phyloP scores from a whole-genome alignment of 2,329 filamentous ascomycete species.

The Fonsecaea pedrosoi region DNA sequence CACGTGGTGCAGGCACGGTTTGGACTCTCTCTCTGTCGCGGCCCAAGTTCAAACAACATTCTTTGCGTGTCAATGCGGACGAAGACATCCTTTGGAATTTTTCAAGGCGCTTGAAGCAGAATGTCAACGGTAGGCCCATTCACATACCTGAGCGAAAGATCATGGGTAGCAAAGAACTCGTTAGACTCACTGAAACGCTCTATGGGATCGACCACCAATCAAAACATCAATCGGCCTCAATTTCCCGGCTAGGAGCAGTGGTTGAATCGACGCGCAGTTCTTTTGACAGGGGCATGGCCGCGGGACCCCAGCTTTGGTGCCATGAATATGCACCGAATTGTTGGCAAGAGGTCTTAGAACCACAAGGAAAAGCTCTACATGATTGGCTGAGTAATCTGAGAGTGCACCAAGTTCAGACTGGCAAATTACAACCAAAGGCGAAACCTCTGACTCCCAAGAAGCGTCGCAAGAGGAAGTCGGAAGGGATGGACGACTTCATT shows the following conservation, averaged over 20 bases:
- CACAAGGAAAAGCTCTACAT: constrained; percentile 75
- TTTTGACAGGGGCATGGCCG: constrained; percentile 80
- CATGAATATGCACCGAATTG: constrained; percentile 81
- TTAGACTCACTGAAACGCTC: background rate
- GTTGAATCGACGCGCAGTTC: constrained; percentile 71
- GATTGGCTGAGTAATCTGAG: constrained; percentile 82
- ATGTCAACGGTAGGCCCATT: background rate
- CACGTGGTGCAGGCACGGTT: background rate
- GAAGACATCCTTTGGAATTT: constrained; percentile 34
- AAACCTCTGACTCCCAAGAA: constrained; percentile 49
- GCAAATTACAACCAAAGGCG: constrained; percentile 42
- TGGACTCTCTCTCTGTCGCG: background rate
- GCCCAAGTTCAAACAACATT: constrained; percentile 29
- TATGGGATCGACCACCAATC: constrained; percentile 1
- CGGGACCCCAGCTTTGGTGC: constrained; percentile 70
- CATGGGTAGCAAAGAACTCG: constrained; percentile 29
- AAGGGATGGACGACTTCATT: constrained; percentile 80
- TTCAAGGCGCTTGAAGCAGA: constrained; percentile 4
- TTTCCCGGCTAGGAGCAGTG: constrained; percentile 46
- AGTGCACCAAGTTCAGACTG: constrained; percentile 76
- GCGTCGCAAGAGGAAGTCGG: constrained; percentile 67
- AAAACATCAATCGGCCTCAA: background rate
- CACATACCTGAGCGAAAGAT: constrained; percentile 26
- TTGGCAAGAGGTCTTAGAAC: constrained; percentile 76
- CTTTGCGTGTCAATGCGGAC: constrained; percentile 10